phyloP scores from a whole-genome alignment of 129 eudicot species.

The Chrysanthemum lavandulifolium region DNA sequence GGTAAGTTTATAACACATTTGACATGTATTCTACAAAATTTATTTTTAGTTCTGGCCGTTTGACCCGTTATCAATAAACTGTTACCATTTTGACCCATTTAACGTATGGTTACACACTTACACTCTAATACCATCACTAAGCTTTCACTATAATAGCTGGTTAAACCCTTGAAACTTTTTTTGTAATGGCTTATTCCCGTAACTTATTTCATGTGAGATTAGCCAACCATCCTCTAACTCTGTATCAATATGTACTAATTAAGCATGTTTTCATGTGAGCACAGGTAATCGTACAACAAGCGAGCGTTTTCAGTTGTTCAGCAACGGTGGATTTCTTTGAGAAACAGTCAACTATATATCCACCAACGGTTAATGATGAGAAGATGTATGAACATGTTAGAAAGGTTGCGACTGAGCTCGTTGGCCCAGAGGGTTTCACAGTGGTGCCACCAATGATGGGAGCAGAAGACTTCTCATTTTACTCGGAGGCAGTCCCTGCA shows the following conservation, averaged over 20 bases:
- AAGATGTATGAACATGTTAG: slow-evolving; percentile 67
- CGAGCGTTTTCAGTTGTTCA: slow-evolving; percentile 65
- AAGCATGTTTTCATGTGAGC: not conserved
- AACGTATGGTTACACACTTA: too few species aligned
- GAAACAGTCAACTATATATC: slow-evolving; percentile 60
- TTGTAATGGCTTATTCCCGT: too few species aligned
- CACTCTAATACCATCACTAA: too few species aligned
- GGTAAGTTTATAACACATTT: not conserved
- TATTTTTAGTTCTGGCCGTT: too few species aligned
- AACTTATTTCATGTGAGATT: too few species aligned
- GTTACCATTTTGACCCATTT: too few species aligned
- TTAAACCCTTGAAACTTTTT: too few species aligned
- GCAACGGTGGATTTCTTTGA: slow-evolving; percentile 81
- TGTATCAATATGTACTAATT: not conserved
- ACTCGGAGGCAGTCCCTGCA: slow-evolving; percentile 73
- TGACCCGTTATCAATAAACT: not conserved
- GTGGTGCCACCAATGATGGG: slow-evolving; percentile 87
- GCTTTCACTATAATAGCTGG: too few species aligned
- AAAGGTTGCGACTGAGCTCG: slow-evolving; percentile 58
- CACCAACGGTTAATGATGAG: slow-evolving; percentile 81
- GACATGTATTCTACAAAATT: too few species aligned
- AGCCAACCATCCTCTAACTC: too few species aligned
- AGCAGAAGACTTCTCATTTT: slow-evolving; percentile 90
- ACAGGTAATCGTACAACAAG: slow-evolving; percentile 80
- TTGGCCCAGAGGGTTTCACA: slow-evolving; percentile 53